phyloP scores from a whole-genome alignment of 352 stramenopile genomes.

The Saprolegnia parasitica region DNA sequence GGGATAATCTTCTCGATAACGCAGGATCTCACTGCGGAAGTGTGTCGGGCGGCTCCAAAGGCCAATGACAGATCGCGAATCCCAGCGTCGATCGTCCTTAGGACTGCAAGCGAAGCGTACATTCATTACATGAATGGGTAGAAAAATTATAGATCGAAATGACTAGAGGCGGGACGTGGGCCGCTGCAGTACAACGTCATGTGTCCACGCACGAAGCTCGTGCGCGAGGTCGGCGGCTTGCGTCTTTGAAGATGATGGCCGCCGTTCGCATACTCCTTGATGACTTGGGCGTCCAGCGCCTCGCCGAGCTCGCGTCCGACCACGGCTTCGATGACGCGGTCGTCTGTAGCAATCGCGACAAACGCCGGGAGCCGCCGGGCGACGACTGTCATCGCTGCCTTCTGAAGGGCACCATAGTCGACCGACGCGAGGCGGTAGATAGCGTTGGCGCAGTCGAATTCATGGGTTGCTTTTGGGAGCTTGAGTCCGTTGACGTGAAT shows the following conservation, averaged over 20 bases:
- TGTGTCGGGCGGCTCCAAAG: no score
- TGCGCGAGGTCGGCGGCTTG: constrained; percentile 4
- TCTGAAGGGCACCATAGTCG: neutral
- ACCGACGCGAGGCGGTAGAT: neutral
- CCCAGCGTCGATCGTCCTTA: no score
- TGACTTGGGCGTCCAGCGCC: neutral
- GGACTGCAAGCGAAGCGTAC: no score
- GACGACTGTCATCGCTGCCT: neutral
- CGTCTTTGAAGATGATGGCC: constrained; percentile 24
- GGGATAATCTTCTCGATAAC: no score
- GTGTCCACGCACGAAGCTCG: neutral
- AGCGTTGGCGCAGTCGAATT: constrained; percentile 9
- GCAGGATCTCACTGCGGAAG: no score
- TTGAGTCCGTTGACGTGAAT: constrained; percentile 9
- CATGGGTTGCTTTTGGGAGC: neutral
- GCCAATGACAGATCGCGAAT: no score
- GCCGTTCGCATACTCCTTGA: constrained; percentile 7
- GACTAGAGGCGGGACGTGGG: neutral
- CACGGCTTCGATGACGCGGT: neutral
- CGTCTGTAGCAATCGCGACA: neutral
- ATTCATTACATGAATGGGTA: no score
- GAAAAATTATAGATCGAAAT: no score
- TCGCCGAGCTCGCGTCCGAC: constrained; percentile 4
- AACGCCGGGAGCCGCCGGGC: neutral
- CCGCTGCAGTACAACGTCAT: neutral